Evolutionary conservation across 2,329 filamentous ascomycete genomes (phyloP), one percentile per base, ranked within the genome.

Genomic region (Nothomitra cinnamomea): DNA sequence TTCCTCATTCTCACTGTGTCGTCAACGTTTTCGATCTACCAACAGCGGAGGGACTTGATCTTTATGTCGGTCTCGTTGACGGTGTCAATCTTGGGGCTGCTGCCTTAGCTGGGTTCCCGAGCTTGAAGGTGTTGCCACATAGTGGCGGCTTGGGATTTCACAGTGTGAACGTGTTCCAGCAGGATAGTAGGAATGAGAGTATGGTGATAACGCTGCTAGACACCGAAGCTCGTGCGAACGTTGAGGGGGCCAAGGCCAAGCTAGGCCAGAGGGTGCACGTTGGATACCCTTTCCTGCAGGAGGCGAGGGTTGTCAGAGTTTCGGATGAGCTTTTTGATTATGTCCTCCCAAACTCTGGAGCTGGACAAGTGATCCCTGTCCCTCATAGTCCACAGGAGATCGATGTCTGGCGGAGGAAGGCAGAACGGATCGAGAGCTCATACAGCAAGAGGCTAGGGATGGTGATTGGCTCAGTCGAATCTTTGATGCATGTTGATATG

Each of bases 21-120:
- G 87, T 95, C 67, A 98, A 98, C 64, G 88, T 94, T 25, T 98
- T 94, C 63, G 92, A 98, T 58, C 74, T 98, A 36, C 94, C 94
- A 6, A 85, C 83, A 2, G 86, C 94, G 66, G 90, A 96, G 53
- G 92, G 90, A 1, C 70, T 96, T 50, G 84, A 94, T 56, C 85
- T 87, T 52, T 82, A 87, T 61, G 79, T 88, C 55, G 92, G 89
- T 6, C 71, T 98, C 53, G 82, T 94, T 58, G 79, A 85, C 22
- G 90, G 87, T 42, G 89, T 85, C 5, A 83, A 94, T 64, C 71
- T 95, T 52, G 92, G 87, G 19, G 74, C 79, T 52, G 76, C 82
- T 54, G 88, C 92, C n/a, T 70, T 96, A 57, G 90, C 92, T 55
- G 92, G 92, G 2, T 98, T 98, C 66, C 92, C 92, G 4, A 92